phyloP scores from a whole-genome alignment of 78 protist genomes.

The Polysphondylium violaceum region DNA sequence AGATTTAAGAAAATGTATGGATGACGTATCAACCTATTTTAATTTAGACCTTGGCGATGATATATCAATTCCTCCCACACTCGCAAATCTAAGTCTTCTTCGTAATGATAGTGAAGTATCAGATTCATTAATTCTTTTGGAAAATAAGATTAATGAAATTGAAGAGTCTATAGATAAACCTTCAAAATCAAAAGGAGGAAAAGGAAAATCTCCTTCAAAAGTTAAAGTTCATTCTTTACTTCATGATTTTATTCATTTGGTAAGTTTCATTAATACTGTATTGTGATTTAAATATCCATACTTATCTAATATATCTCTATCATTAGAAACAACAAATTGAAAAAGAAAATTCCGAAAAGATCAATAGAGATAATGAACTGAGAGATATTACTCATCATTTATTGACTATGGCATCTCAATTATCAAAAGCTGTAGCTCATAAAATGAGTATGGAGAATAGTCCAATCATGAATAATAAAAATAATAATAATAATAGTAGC shows the following conservation, averaged over 20 bases:
- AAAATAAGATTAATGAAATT: constrained; percentile 51
- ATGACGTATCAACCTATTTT: constrained; percentile 15
- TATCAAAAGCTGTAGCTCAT: constrained; percentile 37
- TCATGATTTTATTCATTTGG: constrained; percentile 39
- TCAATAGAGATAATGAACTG: constrained; percentile 38
- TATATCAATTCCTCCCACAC: not conserved
- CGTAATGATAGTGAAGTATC: constrained; percentile 3
- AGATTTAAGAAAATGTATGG: constrained; percentile 39
- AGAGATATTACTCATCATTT: constrained; percentile 71
- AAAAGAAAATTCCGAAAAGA: constrained; percentile 56
- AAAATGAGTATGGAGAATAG: constrained; percentile 1
- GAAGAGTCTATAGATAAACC: constrained; percentile 19
- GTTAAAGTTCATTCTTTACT: constrained; percentile 13
- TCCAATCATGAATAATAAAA: no score
- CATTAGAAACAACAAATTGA: constrained; percentile 52
- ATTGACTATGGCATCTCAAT: constrained; percentile 68
- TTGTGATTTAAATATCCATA: not conserved
- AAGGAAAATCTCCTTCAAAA: not conserved
- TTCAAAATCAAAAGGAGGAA: not conserved
- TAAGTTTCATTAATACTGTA: not conserved
- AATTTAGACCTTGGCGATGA: not conserved
- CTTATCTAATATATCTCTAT: not conserved
- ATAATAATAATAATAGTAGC: not conserved
- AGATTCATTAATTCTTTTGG: constrained; percentile 11
- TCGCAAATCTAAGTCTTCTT: not conserved